Percentiles rank a stretch among this genome's conserved stretches.
phyloP scores from a whole-genome alignment of 2,329 filamentous ascomycete genomes.

The Monosporascus cannonballus region DNA sequence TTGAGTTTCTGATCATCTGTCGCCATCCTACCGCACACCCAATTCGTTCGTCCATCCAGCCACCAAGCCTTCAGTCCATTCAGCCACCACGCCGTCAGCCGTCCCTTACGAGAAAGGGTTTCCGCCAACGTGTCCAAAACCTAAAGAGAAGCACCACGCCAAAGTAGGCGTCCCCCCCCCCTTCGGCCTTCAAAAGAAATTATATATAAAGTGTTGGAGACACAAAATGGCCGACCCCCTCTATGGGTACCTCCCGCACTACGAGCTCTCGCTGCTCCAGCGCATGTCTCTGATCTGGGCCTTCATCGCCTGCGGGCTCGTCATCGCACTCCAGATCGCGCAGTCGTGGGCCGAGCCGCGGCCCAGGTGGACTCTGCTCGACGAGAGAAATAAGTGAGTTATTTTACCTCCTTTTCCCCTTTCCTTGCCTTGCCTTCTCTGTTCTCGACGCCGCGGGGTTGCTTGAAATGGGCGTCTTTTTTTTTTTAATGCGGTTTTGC shows the following conservation, averaged over 20 bases:
- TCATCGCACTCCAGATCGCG: slow-evolving; percentile 10
- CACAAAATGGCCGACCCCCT: background rate
- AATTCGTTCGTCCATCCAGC: background rate
- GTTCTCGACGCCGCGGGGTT: background rate
- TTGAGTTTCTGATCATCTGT: no score
- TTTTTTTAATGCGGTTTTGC: background rate
- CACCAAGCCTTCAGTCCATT: background rate
- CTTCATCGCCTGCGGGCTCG: slow-evolving; percentile 12
- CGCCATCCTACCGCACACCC: background rate
- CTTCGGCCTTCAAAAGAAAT: no score
- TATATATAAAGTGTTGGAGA: no score
- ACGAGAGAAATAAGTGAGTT: slow-evolving; percentile 9
- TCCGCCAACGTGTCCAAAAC: background rate
- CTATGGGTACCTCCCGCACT: slow-evolving; percentile 6
- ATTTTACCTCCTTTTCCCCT: background rate
- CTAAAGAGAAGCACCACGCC: background rate
- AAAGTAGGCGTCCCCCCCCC: no score
- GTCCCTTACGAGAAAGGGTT: background rate
- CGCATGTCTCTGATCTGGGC: slow-evolving; percentile 15
- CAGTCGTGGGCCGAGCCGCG: slow-evolving; percentile 11
- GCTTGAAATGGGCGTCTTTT: background rate
- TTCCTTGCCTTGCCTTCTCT: background rate
- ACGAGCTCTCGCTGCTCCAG: slow-evolving; percentile 12
- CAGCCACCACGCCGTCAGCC: background rate
- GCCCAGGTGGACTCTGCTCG: slow-evolving; percentile 9